Evolutionary conservation across 2,329 filamentous ascomycete species (phyloP).

Genomic region (Ascosphaera pollenicola): DNA sequence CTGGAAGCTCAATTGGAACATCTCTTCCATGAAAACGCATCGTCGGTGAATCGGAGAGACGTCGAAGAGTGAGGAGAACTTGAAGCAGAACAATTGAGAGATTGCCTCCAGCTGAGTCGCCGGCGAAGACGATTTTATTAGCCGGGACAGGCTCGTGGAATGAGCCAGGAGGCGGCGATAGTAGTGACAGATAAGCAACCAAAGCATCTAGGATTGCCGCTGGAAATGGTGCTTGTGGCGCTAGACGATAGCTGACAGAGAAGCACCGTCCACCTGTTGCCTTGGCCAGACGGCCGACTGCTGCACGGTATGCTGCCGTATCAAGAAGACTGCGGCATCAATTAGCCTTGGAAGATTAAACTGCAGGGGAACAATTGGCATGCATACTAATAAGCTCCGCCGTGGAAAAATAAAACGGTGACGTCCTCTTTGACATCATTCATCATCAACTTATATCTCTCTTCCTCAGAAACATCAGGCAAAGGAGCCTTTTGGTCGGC

Average conservation of each 20-base stretch:
- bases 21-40: conserved; percentile 20
- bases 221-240: conserved; percentile 26
- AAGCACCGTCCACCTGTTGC: conserved; percentile 18
- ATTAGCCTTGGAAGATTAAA: conserved; percentile 1
- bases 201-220: conserved; percentile 24
- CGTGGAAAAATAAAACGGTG: conserved; percentile 25
- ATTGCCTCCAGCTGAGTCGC: conserved; percentile 25
- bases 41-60: conserved; percentile 9
- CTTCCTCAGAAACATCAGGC: conserved; percentile 20
- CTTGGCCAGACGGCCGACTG: conserved; percentile 17
- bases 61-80: conserved; percentile 19
- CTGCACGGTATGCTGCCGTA: conserved; percentile 19
- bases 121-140: conserved; percentile 22
- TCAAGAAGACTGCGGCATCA: conserved; percentile 18
- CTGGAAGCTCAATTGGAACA: conserved; percentile 19
- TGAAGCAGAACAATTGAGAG: conserved; percentile 20
- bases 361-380: not conserved
- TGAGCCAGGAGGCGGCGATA: conserved; percentile 21
- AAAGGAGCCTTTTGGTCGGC: conserved; percentile 16
- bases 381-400: conserved; percentile 24
- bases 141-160: conserved; percentile 21
- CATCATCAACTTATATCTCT: conserved; percentile 20
- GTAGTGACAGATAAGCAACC: conserved; percentile 24
- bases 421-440: conserved; percentile 18
- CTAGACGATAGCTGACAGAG: conserved; percentile 25